Conservation (phyloP, 192 early-diverging fungal species). For the Coemansia aciculifera region DNA sequence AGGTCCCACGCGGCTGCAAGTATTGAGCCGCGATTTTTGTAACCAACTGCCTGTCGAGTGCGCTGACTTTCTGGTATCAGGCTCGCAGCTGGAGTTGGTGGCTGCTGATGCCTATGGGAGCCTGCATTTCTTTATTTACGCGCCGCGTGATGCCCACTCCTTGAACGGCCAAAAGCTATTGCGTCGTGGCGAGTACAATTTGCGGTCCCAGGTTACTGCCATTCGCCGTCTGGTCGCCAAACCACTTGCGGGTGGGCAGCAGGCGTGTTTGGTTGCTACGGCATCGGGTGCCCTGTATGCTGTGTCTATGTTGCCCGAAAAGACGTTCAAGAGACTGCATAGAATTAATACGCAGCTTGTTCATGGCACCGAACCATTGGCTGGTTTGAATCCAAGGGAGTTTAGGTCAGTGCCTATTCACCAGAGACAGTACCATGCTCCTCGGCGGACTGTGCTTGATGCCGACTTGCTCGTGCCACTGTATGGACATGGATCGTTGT, state of each 20-base stretch:
- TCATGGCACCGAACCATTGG: slow-evolving; percentile 74
- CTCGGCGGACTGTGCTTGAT: slow-evolving; percentile 79
- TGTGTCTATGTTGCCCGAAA: slow-evolving; percentile 75
- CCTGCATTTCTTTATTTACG: slow-evolving; percentile 80
- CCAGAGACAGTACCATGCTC: slow-evolving; percentile 69
- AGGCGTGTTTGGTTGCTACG: slow-evolving; percentile 57
- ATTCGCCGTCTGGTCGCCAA: slow-evolving; percentile 61
- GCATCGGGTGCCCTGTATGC: slow-evolving; percentile 23
- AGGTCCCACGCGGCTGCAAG: slow-evolving; percentile 83
- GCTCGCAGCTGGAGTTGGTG: slow-evolving; percentile 72
- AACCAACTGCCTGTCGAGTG: slow-evolving; percentile 68
- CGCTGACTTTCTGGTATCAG: slow-evolving; percentile 78
- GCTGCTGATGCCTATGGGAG: slow-evolving; percentile 73
- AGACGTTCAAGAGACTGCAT: slow-evolving; percentile 86
- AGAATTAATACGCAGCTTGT: slow-evolving; percentile 84
- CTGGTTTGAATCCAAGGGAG: slow-evolving; percentile 91
- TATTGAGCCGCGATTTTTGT: slow-evolving; percentile 88
- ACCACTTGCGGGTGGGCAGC: slow-evolving; percentile 20
- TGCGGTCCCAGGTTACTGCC: slow-evolving; percentile 72
- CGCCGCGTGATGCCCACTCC: slow-evolving; percentile 87
- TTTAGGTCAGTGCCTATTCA: slow-evolving; percentile 67
- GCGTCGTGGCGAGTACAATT: slow-evolving; percentile 84
- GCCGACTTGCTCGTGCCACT: slow-evolving; percentile 78
- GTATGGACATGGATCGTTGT: slow-evolving; percentile 63
- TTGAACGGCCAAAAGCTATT: slow-evolving; percentile 85